Base-by-base conservation (phyloP, 495 filamentous ascomycete genomes). In the Hypoxylon crocopeplum region DNA sequence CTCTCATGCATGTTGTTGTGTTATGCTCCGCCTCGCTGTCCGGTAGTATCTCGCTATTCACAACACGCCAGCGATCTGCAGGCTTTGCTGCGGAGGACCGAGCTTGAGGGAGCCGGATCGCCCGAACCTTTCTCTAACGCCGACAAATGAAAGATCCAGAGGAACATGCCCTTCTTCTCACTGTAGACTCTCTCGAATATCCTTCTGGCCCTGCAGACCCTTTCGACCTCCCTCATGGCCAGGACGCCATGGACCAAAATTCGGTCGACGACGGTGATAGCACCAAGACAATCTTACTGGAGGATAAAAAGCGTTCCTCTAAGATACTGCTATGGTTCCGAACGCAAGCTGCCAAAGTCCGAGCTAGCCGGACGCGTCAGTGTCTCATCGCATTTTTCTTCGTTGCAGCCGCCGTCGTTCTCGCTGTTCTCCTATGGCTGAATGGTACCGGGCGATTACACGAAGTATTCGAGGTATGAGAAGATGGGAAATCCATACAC, bases 321-420 rank as follows among this genome's bases (percentile, higher is more conserved):
- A 64, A 34, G 22, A 24, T 39, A 20, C 24, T 7, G n/a, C 49
- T 5, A 8, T 64, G 61, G 61, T n/a, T 64, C 0, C 54, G 21
- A 41, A 55, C 38, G 3, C 48, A 64, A 40, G 13, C 17, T 19
- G 19, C 25, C 7, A 49, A 50, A 21, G 27, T 55, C 25, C 61
- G 61, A 17, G 32, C 41, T 15, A 64, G 61, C 45, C 54, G 61
- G 16, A 64, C 61, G n/a, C 61, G 61, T 29, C 61, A 58, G 33
- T 39, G 44, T 17, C 50, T 64, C 5, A 8, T 64, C 34, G 54
- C 15, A 20, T 64, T 64, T 30, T 64, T 50, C 44, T 21, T 58
- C 27, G 25, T 53, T 10, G 13, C 48, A 24, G 6, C 29, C 32
- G 37, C 15, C 44, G 54, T 48, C n/a, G 44, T 64, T 44, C 37